Base-by-base conservation (phyloP, 164 flowering plant species). In the Annona cherimola region DNA sequence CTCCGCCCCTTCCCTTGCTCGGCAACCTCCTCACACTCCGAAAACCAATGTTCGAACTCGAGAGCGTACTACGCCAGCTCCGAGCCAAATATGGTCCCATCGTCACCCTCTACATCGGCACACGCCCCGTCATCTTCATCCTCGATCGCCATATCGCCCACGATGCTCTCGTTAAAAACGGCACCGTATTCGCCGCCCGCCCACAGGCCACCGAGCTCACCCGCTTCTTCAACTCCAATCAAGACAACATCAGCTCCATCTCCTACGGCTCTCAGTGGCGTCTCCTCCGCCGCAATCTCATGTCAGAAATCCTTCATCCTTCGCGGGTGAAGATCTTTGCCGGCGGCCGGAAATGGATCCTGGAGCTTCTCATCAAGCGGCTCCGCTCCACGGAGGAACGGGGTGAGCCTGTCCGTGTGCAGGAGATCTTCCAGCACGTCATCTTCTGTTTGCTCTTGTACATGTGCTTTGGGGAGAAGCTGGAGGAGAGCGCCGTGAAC, bases 201-300 rank as follows among this genome's bases (percentile, higher is more conserved):
- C 86, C 86, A 0, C 76, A 68, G 42, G 69, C 79, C 0, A 40
- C 65, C 16, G 71, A 45, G 19, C 35, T 73, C 42, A 12, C n/a
- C 43, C 57, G 61, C 18, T 4, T 80, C 60, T 4, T 77, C 0
- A 68, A 7, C 45, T 71, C 76, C 63, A 75, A 80, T 76, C 82
- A 76, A 14, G 81, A 67, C 67, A 79, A 57, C 71, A 74, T 85
- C 70, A 75, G 62, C 65, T 62, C 81, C 4, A 71, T 81, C 41
- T 3, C 70, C 20, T 83, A 85, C 69, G 88, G 88, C 61, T 78
- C 85, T 0, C 70, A 68, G 1, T 85, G 88, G 88, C 80, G 86
- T 3, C 45, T 76, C n/a, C 75, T 84, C 35, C 84, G 87, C 40
- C 83, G 83, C 0, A 84, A 81, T 61, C 76, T 84, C 63, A 67